Conservation (phyloP, 2,329 filamentous ascomycete genomes). For the Fusarium ramigenum region DNA sequence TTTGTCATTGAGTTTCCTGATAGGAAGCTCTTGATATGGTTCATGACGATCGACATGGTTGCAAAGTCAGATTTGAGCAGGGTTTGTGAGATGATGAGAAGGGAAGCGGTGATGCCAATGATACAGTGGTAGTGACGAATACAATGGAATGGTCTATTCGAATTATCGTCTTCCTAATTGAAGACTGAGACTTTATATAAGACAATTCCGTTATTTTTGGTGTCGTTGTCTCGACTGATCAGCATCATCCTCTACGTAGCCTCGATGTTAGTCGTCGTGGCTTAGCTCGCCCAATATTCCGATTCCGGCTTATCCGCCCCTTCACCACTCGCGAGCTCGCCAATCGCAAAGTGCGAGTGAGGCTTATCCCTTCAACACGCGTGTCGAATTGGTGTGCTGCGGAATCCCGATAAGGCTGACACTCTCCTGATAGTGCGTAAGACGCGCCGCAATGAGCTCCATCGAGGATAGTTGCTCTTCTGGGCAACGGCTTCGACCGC, state of each 20-base stretch:
- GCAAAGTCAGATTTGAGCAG: not conserved
- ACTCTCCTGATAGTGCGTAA: not conserved
- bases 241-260: not conserved
- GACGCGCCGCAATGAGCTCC: not conserved
- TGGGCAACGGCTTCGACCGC: not conserved
- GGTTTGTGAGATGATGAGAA: not conserved
- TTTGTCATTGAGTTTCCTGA: not conserved
- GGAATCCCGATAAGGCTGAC: slow-evolving; percentile 1
- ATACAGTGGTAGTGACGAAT: not conserved
- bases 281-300: slow-evolving; percentile 12
- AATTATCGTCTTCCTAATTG: not conserved
- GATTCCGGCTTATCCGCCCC: not conserved
- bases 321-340: not conserved
- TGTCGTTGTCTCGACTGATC: not conserved
- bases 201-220: not conserved
- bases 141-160: not conserved
- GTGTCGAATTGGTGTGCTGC: slow-evolving; percentile 3
- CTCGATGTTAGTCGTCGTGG: not conserved
- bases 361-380: not conserved
- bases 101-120: not conserved
- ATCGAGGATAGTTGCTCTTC: not conserved
- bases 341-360: not conserved
- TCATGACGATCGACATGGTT: slow-evolving; percentile 2
- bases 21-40: slow-evolving; percentile 4
- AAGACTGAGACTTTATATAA: slow-evolving; percentile 1